Evolutionary conservation across 2,329 filamentous ascomycete genomes (phyloP).

Genomic region (Venturia asperata): DNA sequence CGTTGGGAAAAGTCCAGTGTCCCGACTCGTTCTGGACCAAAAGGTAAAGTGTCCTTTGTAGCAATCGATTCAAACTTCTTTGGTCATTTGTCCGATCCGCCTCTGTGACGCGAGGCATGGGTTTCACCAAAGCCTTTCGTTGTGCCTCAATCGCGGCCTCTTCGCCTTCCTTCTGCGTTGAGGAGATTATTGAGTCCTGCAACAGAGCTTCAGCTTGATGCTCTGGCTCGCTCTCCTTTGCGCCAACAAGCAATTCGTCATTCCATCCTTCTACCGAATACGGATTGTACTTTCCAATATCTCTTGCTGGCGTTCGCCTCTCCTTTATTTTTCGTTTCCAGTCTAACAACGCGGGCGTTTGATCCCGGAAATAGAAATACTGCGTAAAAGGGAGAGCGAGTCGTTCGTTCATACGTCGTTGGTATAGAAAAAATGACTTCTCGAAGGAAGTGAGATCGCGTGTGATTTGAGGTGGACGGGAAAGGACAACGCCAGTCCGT

Average conservation of each 20-base stretch:
- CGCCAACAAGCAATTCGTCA: slow-evolving; percentile 77
- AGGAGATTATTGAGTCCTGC: slow-evolving; percentile 63
- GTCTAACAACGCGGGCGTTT: slow-evolving; percentile 75
- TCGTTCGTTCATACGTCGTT: slow-evolving; percentile 92
- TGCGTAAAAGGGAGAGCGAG: slow-evolving; percentile 78
- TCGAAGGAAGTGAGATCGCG: slow-evolving; percentile 80
- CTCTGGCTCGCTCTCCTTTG: slow-evolving; percentile 57
- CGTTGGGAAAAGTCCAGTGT: slow-evolving; percentile 76
- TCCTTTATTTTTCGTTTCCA: slow-evolving; percentile 81
- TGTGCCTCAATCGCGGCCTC: slow-evolving; percentile 49
- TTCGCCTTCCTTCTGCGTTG: slow-evolving; percentile 19
- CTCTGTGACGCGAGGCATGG: slow-evolving; percentile 63
- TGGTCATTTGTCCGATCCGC: slow-evolving; percentile 71
- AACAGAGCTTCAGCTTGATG: slow-evolving; percentile 62
- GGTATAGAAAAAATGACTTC: slow-evolving; percentile 90
- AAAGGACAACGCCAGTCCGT: slow-evolving; percentile 68
- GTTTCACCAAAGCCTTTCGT: slow-evolving; percentile 42
- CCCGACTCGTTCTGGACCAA: slow-evolving; percentile 67
- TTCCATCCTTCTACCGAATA: slow-evolving; percentile 74
- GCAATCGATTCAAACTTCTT: slow-evolving; percentile 67
- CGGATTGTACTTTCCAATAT: slow-evolving; percentile 78
- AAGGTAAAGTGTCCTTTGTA: slow-evolving; percentile 81
- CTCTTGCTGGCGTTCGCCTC: slow-evolving; percentile 69
- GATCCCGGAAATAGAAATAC: slow-evolving; percentile 91
- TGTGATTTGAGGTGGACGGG: slow-evolving; percentile 80